A percentile compares a stretch with the other conserved stretches of the same genome.
phyloP scores from a whole-genome alignment of 306 rosid genomes.

The Prunus padus region DNA sequence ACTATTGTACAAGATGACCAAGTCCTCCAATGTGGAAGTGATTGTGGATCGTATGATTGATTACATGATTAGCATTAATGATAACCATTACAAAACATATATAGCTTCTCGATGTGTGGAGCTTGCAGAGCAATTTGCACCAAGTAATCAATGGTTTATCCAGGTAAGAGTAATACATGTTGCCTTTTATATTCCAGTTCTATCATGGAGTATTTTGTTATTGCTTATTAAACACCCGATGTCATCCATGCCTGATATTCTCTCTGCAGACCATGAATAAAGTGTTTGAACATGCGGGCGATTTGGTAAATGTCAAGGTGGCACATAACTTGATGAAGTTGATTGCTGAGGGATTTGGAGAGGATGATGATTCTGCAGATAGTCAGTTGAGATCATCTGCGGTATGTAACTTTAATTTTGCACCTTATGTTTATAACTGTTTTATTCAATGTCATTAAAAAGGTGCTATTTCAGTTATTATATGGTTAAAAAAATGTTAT shows the following conservation, averaged over 20 bases:
- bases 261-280: conserved; percentile 88
- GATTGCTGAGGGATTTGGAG: conserved; percentile 99
- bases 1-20: conserved; percentile 88
- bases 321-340: conserved; percentile 97
- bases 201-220: neutral
- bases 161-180: conserved; percentile 64
- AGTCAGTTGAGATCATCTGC: conserved; percentile 95
- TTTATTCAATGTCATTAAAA: conserved; percentile 2
- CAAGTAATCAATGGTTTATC: conserved; percentile 96
- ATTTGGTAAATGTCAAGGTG: conserved; percentile 90
- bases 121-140: conserved; percentile 98
- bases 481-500: neutral
- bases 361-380: conserved; percentile 77
- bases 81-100: conserved; percentile 85
- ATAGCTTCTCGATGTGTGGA: conserved; percentile 96
- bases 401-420: conserved; percentile 52
- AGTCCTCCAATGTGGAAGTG: conserved; percentile 97
- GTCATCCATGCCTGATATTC: conserved; percentile 14
- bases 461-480: neutral
- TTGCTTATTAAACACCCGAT: neutral
- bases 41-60: conserved; percentile 96
- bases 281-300: conserved; percentile 99
- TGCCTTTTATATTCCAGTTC: conserved; percentile 8
- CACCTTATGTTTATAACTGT: neutral
- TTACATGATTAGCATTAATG: conserved; percentile 85